These are phyloP conservation scores for Malassezia vespertilionis DNA, from an alignment of 1,284 basidiomycete genomes.

Conservation along the genomic window DNA sequence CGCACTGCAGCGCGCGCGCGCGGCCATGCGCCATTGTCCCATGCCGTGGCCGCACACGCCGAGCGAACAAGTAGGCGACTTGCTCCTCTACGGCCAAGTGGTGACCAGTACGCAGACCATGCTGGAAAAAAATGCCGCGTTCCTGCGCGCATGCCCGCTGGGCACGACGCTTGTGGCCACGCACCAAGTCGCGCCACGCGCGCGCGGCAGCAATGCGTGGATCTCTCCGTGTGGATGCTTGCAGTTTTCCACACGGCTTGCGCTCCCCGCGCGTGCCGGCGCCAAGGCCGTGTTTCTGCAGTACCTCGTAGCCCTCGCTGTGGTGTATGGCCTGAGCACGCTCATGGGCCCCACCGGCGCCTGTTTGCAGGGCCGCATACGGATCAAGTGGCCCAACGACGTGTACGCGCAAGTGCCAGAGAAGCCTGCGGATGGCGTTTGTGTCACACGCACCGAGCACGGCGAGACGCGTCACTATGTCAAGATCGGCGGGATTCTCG, in stretches of 20 bases:
- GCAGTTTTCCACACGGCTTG: slow-evolving; percentile 69
- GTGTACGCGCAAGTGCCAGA: slow-evolving; percentile 62
- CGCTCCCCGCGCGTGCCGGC: slow-evolving; percentile 56
- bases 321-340: slow-evolving; percentile 65
- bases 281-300: slow-evolving; percentile 82
- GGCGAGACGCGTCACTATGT: slow-evolving; percentile 48
- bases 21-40: neutral
- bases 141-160: slow-evolving; percentile 61
- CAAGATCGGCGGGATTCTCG: slow-evolving; percentile 61
- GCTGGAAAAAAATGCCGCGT: slow-evolving; percentile 71
- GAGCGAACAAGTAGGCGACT: neutral
- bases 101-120: slow-evolving; percentile 92
- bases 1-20: neutral
- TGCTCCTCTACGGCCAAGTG: slow-evolving; percentile 61
- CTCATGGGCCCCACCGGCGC: slow-evolving; percentile 50
- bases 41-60: slow-evolving; percentile 8
- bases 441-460: slow-evolving; percentile 33
- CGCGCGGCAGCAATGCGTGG: slow-evolving; percentile 82
- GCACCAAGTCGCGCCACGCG: slow-evolving; percentile 75
- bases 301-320: slow-evolving; percentile 78
- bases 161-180: slow-evolving; percentile 74
- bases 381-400: slow-evolving; percentile 95
- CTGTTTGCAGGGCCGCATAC: slow-evolving; percentile 54
- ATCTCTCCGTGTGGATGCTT: slow-evolving; percentile 82
- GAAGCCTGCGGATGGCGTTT: slow-evolving; percentile 48